Percentiles rank a stretch among this genome's conserved stretches.
Evolutionary conservation across 106 monocot species (phyloP).

Genomic region (Amphibolis antarctica): DNA sequence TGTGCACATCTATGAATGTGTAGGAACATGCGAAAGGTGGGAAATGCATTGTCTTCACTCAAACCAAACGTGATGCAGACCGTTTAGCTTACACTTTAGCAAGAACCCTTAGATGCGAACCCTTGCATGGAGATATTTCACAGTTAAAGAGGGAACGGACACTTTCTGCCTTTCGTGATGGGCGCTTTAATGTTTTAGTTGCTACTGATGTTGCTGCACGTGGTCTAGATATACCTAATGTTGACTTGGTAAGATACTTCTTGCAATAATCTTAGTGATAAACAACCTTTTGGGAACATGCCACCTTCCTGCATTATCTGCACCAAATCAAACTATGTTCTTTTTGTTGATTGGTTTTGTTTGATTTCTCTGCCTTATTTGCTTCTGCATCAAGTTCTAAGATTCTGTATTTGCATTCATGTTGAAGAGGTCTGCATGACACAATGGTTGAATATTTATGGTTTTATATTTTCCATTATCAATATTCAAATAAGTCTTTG

Average conservation of each 20-base stretch:
- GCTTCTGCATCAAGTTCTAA: no score
- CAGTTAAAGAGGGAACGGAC: constrained; percentile 85
- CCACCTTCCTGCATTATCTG: neutral
- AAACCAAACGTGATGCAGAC: constrained; percentile 96
- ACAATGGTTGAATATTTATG: no score
- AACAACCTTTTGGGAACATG: neutral
- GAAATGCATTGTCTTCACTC: constrained; percentile 95
- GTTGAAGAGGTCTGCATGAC: no score
- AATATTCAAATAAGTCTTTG: no score
- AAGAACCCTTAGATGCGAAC: constrained; percentile 40
- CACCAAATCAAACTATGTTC: constrained; percentile 1
- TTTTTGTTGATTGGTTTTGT: neutral
- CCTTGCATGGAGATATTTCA: constrained; percentile 96
- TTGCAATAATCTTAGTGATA: neutral
- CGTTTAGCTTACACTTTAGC: constrained; percentile 56
- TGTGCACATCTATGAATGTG: neutral
- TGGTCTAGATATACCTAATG: constrained; percentile 93
- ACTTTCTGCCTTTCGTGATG: constrained; percentile 79
- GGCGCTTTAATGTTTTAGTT: constrained; percentile 72
- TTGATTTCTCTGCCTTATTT: no score
- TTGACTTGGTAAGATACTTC: constrained; percentile 62
- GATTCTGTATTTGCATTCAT: no score
- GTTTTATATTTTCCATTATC: no score
- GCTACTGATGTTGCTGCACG: constrained; percentile 99
- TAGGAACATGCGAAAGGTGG: constrained; percentile 97